phyloP scores from a whole-genome alignment of 129 eudicot genomes.

The Silybum marianum region DNA sequence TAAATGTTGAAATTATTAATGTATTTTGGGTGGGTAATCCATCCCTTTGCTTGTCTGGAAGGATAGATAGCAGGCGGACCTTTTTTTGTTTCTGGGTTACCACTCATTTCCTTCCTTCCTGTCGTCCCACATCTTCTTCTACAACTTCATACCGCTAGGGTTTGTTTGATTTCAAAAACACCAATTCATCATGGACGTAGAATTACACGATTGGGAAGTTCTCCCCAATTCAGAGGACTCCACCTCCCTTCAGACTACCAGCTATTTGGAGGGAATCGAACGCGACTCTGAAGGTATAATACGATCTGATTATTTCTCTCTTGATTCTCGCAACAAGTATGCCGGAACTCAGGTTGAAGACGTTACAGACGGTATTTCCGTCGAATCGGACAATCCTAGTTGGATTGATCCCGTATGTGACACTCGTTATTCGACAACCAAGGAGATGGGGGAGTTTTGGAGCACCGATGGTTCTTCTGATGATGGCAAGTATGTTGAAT shows the following conservation, averaged over 20 bases:
- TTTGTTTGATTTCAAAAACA: constrained; percentile 8
- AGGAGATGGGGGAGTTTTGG: constrained; percentile 47
- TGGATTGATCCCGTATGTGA: constrained; percentile 75
- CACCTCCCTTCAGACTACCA: constrained; percentile 14
- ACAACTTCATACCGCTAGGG: constrained; percentile 5
- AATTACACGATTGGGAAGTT: constrained; percentile 64
- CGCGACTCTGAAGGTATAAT: constrained; percentile 47
- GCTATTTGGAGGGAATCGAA: constrained; percentile 43
- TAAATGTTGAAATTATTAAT: neutral
- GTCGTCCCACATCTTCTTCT: constrained; percentile 1
- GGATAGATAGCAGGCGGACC: constrained; percentile 24
- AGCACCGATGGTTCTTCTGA: constrained; percentile 47
- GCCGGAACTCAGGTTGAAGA: constrained; percentile 2
- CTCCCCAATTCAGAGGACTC: constrained; percentile 50
- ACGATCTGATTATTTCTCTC: constrained; percentile 65
- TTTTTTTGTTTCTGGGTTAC: constrained; percentile 22
- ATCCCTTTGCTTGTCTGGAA: constrained; percentile 29
- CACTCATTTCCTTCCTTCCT: constrained; percentile 19
- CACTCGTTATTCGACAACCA: constrained; percentile 20
- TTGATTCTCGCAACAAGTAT: constrained; percentile 36
- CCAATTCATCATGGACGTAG: constrained; percentile 39
- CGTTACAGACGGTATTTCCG: constrained; percentile 41
- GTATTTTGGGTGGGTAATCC: constrained; percentile 30
- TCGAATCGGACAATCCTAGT: constrained; percentile 55
- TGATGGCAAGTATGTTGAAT: constrained; percentile 35